A percentile compares a stretch with the other conserved stretches of the same genome.
Evolutionary conservation across 2,329 filamentous ascomycete species (phyloP).

Genomic region (Monosporascus sp.): DNA sequence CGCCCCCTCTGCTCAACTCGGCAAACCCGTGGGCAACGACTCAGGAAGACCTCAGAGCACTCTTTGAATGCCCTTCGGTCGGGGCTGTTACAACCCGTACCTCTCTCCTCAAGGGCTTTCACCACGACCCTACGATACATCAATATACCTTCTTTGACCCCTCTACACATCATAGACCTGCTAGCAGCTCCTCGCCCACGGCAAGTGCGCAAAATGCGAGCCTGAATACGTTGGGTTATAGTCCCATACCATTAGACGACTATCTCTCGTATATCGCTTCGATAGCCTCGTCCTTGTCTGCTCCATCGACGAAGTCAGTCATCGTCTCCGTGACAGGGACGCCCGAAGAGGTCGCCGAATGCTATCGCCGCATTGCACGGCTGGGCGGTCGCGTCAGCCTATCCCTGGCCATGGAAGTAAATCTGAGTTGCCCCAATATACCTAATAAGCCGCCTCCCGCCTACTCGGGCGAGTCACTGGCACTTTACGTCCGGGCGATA

Average conservation of each 20-base stretch:
- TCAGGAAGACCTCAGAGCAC: slow-evolving; percentile 51
- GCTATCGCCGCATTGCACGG: slow-evolving; percentile 45
- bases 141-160: slow-evolving; percentile 63
- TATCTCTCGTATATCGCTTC: slow-evolving; percentile 55
- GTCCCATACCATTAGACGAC: slow-evolving; percentile 51
- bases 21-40: slow-evolving; percentile 72
- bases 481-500: slow-evolving; percentile 49
- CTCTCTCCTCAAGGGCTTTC: slow-evolving; percentile 58
- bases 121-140: slow-evolving; percentile 54
- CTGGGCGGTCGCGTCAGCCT: slow-evolving; percentile 26
- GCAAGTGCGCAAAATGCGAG: slow-evolving; percentile 33
- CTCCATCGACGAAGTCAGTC: slow-evolving; percentile 47
- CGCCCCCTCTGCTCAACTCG: slow-evolving; percentile 67
- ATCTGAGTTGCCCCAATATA: slow-evolving; percentile 76
- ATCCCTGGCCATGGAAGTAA: slow-evolving; percentile 66
- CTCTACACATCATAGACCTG: slow-evolving; percentile 13
- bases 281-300: slow-evolving; percentile 27
- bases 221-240: slow-evolving; percentile 72
- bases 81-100: slow-evolving; percentile 74
- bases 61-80: slow-evolving; percentile 58
- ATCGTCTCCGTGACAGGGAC: slow-evolving; percentile 68
- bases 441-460: slow-evolving; percentile 63
- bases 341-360: slow-evolving; percentile 49
- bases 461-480: slow-evolving; percentile 50
- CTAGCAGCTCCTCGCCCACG: background rate